phyloP scores from a whole-genome alignment of 2,329 filamentous ascomycete species.

The Pestalotiopsis sp. region DNA sequence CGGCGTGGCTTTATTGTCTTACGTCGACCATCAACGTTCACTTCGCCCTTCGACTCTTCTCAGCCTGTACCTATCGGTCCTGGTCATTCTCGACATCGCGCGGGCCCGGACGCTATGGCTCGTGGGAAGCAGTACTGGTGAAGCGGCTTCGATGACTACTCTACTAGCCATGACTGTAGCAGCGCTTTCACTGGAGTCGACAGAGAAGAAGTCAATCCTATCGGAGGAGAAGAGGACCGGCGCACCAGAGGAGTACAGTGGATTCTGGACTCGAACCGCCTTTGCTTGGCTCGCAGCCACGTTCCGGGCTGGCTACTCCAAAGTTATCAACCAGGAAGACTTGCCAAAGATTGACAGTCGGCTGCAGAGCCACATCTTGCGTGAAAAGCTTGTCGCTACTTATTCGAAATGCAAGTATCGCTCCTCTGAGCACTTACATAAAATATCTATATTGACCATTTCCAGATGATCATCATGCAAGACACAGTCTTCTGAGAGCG shows the following conservation, averaged over 20 bases:
- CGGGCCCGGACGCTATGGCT: constrained; percentile 22
- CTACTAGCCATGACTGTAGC: constrained; percentile 14
- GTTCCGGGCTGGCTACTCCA: constrained; percentile 19
- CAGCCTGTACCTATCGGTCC: constrained; percentile 20
- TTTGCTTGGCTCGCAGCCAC: constrained; percentile 23
- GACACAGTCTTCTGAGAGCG: constrained; percentile 17
- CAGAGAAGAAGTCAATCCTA: constrained; percentile 17
- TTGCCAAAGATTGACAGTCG: constrained; percentile 21
- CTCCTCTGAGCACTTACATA: too few species aligned
- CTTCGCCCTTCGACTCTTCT: constrained; percentile 25
- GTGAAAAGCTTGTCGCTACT: constrained; percentile 12
- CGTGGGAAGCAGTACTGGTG: constrained; percentile 10
- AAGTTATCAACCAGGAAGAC: constrained; percentile 19
- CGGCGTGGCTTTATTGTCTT: constrained; percentile 17
- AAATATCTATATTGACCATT: too few species aligned
- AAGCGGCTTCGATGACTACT: constrained; percentile 15
- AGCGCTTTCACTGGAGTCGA: constrained; percentile 20
- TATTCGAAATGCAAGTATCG: too few species aligned
- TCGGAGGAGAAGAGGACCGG: constrained; percentile 8
- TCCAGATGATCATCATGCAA: constrained; percentile 15
- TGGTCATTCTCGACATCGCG: constrained; percentile 18
- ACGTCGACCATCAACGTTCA: constrained; percentile 20
- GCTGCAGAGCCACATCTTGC: constrained; percentile 17
- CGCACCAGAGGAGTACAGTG: constrained; percentile 19
- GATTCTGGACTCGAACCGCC: constrained; percentile 20